phyloP scores from a whole-genome alignment of 139 green algal genomes.

The Coccomyxa sp. region DNA sequence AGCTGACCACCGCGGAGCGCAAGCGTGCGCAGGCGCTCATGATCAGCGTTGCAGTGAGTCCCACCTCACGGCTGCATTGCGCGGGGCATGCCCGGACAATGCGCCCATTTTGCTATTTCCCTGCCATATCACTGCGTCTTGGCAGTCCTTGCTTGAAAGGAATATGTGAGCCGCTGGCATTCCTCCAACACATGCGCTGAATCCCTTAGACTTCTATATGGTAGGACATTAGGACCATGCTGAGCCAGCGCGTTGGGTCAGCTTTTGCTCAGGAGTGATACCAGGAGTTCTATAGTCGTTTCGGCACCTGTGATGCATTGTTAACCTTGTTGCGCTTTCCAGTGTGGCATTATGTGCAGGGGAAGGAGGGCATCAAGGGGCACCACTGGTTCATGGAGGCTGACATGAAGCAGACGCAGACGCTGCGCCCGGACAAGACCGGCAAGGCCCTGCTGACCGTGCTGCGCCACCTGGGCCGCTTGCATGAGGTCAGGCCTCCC shows the following conservation, averaged over 20 bases:
- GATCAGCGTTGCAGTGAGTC: slow-evolving; percentile 40
- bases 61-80: not conserved
- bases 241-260: not conserved
- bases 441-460: slow-evolving; percentile 66
- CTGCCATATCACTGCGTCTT: no score
- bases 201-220: no score
- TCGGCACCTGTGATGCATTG: not conserved
- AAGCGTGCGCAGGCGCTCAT: slow-evolving; percentile 54
- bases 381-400: slow-evolving; percentile 57
- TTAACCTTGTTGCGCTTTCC: not conserved
- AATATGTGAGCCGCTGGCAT: no score
- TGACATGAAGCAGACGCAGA: slow-evolving; percentile 52
- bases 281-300: not conserved
- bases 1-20: slow-evolving; percentile 45
- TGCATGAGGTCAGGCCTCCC: slow-evolving; percentile 46
- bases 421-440: slow-evolving; percentile 64
- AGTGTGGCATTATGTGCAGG: slow-evolving; percentile 18
- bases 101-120: no score
- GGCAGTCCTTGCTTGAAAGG: no score
- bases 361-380: slow-evolving; percentile 51
- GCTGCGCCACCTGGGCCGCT: slow-evolving; percentile 64
- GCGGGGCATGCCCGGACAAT: no score
- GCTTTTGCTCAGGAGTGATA: not conserved
- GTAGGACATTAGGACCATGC: not conserved
- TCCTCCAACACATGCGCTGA: no score